Conservation (phyloP, 208 protist genomes). For the Crithidia expoeki region DNA sequence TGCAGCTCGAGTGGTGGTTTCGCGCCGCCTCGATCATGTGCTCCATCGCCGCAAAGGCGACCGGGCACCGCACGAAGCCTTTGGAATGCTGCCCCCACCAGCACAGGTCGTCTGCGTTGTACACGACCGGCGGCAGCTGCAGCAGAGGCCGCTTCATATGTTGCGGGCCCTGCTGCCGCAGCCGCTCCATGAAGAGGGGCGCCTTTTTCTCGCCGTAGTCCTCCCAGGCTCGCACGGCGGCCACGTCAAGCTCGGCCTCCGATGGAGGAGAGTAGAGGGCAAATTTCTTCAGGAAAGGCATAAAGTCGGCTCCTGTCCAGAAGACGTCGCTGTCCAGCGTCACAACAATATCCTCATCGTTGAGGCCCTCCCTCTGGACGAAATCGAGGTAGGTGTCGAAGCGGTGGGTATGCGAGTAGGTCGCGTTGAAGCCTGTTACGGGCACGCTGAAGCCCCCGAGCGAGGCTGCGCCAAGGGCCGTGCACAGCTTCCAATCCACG, state of each 20-base stretch:
- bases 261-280: constrained; percentile 25
- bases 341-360: constrained; percentile 43
- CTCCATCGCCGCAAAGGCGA: constrained; percentile 33
- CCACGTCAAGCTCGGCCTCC: constrained; percentile 38
- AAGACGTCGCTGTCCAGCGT: constrained; percentile 38
- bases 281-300: constrained; percentile 44
- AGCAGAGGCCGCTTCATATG: constrained; percentile 19
- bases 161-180: constrained; percentile 3
- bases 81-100: constrained; percentile 37
- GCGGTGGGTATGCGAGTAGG: constrained; percentile 43
- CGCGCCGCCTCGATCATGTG: constrained; percentile 37
- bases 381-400: constrained; percentile 35
- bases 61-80: constrained; percentile 24
- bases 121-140: constrained; percentile 44
- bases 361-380: constrained; percentile 31
- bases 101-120: constrained; percentile 40
- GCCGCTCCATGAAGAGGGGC: constrained; percentile 25
- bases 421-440: constrained; percentile 23
- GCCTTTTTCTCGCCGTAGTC: constrained; percentile 45
- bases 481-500: constrained; percentile 35
- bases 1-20: constrained; percentile 26
- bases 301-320: constrained; percentile 44
- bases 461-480: constrained; percentile 30
- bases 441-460: constrained; percentile 34
- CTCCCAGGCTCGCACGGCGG: constrained; percentile 42